These are phyloP conservation scores for slime mould (Dictyostelium discoideum) DNA, from an alignment of 78 protist genomes.

Conservation along the genomic window dicty_2.7 NC_007089.4:3802001-3802500, in stretches of 20 bases:
- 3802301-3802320: no score
- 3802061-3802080: background rate
- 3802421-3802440: no score
- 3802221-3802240: background rate
- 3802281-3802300: background rate
- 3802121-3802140: background rate
- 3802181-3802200: background rate
- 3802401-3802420: background rate
- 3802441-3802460: no score
- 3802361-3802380: background rate
- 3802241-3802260: no score
- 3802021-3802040: background rate
- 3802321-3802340: no score
- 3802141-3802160: no score
- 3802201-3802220: no score
- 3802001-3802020: background rate
- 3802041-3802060: background rate
- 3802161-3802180: background rate
- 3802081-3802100: no score
- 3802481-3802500: no score
- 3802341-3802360: background rate
- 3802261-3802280: background rate
- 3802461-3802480: no score
- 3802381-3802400: background rate
- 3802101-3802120: background rate